Conservation (phyloP, 495 filamentous ascomycete genomes). For the Penicillium nucicola region DNA sequence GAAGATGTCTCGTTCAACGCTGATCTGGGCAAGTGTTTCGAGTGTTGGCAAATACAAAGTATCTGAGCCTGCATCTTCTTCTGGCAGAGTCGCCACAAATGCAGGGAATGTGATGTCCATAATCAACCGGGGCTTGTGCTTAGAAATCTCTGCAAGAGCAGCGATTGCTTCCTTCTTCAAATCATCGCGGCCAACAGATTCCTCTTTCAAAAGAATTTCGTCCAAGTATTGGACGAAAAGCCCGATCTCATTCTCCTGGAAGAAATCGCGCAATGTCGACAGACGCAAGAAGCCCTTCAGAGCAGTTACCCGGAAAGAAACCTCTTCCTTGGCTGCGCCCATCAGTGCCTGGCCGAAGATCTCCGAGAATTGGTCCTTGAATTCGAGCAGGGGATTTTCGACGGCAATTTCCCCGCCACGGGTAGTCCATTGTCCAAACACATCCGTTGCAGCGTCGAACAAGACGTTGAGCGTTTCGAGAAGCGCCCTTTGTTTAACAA, state of each 20-base stretch:
- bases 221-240: constrained; percentile 63
- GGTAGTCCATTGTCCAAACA: constrained; percentile 58
- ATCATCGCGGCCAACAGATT: constrained; percentile 53
- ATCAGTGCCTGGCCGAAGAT: constrained; percentile 59
- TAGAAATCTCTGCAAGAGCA: constrained; percentile 62
- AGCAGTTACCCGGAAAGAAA: constrained; percentile 61
- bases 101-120: constrained; percentile 70
- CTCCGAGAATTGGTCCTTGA: constrained; percentile 60
- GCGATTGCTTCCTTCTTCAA: constrained; percentile 62
- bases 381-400: constrained; percentile 54
- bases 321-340: constrained; percentile 59
- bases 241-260: constrained; percentile 62
- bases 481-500: constrained; percentile 65
- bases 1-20: constrained; percentile 61
- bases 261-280: constrained; percentile 51
- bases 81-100: constrained; percentile 68
- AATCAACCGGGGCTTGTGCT: constrained; percentile 62
- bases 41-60: constrained; percentile 54
- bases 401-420: constrained; percentile 28
- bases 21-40: constrained; percentile 66
- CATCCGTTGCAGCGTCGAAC: constrained; percentile 51
- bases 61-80: constrained; percentile 45
- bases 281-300: constrained; percentile 58
- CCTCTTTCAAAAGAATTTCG: constrained; percentile 60
- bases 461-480: constrained; percentile 61